phyloP scores from a whole-genome alignment of 305 asterid species.

The Vinca major region DNA sequence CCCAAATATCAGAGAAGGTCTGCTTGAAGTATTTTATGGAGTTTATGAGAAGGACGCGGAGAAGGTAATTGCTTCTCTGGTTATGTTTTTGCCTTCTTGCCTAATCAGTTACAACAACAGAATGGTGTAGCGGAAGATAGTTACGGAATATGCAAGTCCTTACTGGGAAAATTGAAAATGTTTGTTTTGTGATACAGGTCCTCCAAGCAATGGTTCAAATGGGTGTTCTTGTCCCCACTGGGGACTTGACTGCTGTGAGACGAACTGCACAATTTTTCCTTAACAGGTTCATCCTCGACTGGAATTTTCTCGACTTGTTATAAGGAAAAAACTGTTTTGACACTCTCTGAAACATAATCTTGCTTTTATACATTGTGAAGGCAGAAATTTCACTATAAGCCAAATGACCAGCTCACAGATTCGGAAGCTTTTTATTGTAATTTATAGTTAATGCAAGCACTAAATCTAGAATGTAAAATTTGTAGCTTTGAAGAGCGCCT shows the following conservation, averaged over 20 bases:
- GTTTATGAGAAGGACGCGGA: slow-evolving; percentile 95
- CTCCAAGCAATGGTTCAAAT: slow-evolving; percentile 91
- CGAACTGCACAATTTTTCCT: slow-evolving; percentile 96
- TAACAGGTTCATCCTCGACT: slow-evolving; percentile 44
- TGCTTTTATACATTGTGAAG: not conserved
- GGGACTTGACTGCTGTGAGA: slow-evolving; percentile 93
- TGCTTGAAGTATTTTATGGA: slow-evolving; percentile 89
- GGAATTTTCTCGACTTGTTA: not conserved
- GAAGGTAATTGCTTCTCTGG: slow-evolving; percentile 38
- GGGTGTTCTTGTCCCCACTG: slow-evolving; percentile 98
- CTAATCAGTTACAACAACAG: not conserved
- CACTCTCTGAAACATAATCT: not conserved
- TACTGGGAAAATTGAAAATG: slow-evolving; percentile 6
- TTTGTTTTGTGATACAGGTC: slow-evolving; percentile 43
- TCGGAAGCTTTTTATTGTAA: not conserved
- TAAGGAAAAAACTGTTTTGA: not conserved
- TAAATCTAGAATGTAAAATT: slow-evolving; percentile 15
- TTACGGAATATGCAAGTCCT: not conserved
- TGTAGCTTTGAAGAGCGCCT: slow-evolving; percentile 95
- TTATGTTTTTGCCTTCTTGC: not conserved
- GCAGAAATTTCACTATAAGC: not conserved
- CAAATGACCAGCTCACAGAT: not conserved
- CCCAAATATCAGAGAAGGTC: slow-evolving; percentile 84
- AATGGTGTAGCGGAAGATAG: not conserved
- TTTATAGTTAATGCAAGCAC: slow-evolving; percentile 4